A percentile compares a stretch with the other conserved stretches of the same genome.
Conservation (phyloP, 495 filamentous ascomycete genomes). For the Neurospora sublineolata region DNA sequence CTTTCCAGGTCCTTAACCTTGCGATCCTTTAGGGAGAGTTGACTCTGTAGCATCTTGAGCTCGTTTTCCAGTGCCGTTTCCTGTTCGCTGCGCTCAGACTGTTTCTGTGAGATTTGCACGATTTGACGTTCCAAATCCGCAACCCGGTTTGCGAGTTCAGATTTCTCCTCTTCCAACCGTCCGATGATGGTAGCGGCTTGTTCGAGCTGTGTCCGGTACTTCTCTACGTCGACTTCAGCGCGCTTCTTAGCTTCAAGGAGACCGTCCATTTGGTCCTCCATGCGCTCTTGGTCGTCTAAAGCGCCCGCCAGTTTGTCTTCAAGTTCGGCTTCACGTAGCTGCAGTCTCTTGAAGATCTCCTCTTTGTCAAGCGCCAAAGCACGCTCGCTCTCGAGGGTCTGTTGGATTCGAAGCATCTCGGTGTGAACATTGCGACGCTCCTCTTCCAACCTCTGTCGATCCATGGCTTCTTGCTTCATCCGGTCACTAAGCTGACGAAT, state of each 20-base stretch:
- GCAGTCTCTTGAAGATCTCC: conserved; percentile 93
- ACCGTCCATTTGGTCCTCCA: conserved; percentile 87
- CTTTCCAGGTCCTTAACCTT: conserved; percentile 81
- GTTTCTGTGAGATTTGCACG: conserved; percentile 50
- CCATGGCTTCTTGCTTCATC: conserved; percentile 63
- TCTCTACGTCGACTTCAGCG: conserved; percentile 72
- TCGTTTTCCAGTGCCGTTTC: conserved; percentile 68
- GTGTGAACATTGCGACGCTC: conserved; percentile 77
- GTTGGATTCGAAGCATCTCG: conserved; percentile 79
- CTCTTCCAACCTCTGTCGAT: conserved; percentile 76
- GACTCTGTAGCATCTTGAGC: conserved; percentile 84
- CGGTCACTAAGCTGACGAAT: conserved; percentile 76
- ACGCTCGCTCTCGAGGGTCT: conserved; percentile 89
- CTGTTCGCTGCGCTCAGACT: conserved; percentile 56
- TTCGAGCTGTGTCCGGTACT: conserved; percentile 71
- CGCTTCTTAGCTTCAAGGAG: conserved; percentile 82
- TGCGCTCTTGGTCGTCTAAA: conserved; percentile 86
- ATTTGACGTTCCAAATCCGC: conserved; percentile 56
- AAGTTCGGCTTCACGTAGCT: conserved; percentile 76
- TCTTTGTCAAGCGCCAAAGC: conserved; percentile 94
- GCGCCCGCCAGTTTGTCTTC: conserved; percentile 85
- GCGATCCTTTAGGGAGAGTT: conserved; percentile 77
- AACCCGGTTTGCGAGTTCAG: conserved; percentile 53
- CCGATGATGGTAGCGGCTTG: conserved; percentile 82
- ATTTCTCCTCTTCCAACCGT: conserved; percentile 74